Percentiles rank a stretch among this genome's conserved stretches.
These are phyloP conservation scores for Clavispora carvajalis DNA, from an alignment of 805 yeast genomes.

Conservation along the genomic window DNA sequence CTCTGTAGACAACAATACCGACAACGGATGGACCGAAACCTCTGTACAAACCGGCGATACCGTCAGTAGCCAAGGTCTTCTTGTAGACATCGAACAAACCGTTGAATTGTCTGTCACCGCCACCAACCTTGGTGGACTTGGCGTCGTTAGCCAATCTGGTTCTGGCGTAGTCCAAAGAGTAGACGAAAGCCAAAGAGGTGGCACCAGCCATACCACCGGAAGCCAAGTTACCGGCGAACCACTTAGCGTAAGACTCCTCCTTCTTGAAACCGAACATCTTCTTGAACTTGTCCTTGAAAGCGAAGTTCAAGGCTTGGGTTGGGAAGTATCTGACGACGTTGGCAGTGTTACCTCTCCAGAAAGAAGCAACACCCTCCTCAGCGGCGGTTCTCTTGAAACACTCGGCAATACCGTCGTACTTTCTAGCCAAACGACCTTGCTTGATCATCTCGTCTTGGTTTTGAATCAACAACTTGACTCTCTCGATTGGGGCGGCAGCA, in stretches of 20 bases:
- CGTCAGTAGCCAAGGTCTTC: slow-evolving; percentile 92
- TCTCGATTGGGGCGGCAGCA: slow-evolving; percentile 96
- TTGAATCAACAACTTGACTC: slow-evolving; percentile 94
- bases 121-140: slow-evolving; percentile 72
- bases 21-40: slow-evolving; percentile 98
- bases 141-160: slow-evolving; percentile 99
- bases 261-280: slow-evolving; percentile 95
- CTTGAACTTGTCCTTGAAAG: slow-evolving; percentile 97
- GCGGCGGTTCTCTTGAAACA: slow-evolving; percentile 94
- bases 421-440: slow-evolving; percentile 87
- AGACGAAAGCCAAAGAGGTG: slow-evolving; percentile 85
- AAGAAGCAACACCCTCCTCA: slow-evolving; percentile 85
- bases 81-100: slow-evolving; percentile 95
- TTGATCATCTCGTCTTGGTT: slow-evolving; percentile 98
- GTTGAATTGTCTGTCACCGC: slow-evolving; percentile 92
- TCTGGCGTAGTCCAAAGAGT: slow-evolving; percentile 97
- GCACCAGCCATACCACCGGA: slow-evolving; percentile 99
- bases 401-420: slow-evolving; percentile 86
- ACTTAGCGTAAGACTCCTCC: slow-evolving; percentile 85
- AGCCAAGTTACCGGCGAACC: slow-evolving; percentile 98
- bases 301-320: slow-evolving; percentile 97
- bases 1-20: slow-evolving; percentile 98
- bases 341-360: slow-evolving; percentile 99
- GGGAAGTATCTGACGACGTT: slow-evolving; percentile 99
- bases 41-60: slow-evolving; percentile 98